These are phyloP conservation scores for Exutisphaerella laricina DNA, from an alignment of 2,329 filamentous ascomycete genomes.

Conservation along the genomic window DNA sequence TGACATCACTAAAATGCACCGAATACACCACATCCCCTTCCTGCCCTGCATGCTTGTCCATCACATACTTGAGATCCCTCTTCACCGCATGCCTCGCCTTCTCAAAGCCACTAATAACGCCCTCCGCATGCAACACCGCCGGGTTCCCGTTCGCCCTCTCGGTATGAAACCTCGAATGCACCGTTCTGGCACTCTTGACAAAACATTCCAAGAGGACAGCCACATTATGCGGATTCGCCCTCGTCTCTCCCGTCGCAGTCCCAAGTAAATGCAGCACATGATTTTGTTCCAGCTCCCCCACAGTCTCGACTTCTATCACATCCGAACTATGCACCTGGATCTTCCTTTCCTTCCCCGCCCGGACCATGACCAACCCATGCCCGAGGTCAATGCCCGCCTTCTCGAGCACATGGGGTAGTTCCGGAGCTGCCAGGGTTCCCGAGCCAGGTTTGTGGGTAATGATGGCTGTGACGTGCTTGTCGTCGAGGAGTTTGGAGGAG, in stretches of 20 bases:
- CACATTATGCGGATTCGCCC: constrained; percentile 25
- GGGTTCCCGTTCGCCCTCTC: constrained; percentile 29
- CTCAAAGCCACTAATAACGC: constrained; percentile 25
- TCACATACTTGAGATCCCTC: constrained; percentile 27
- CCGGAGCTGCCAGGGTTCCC: constrained; percentile 25
- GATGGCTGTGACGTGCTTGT: constrained; percentile 31
- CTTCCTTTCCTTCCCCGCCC: constrained; percentile 25
- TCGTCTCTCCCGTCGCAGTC: constrained; percentile 26
- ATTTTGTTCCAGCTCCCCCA: constrained; percentile 30
- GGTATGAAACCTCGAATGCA: constrained; percentile 29
- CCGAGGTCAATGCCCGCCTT: constrained; percentile 19
- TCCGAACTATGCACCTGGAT: constrained; percentile 22
- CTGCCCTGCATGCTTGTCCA: constrained; percentile 23
- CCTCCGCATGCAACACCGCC: constrained; percentile 26
- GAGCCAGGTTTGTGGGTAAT: constrained; percentile 24
- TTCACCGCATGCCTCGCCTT: constrained; percentile 32
- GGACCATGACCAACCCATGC: constrained; percentile 29
- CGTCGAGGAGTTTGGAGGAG: constrained; percentile 33
- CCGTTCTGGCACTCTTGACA: constrained; percentile 24
- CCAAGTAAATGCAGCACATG: constrained; percentile 31
- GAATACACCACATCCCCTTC: constrained; percentile 27
- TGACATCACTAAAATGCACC: constrained; percentile 34
- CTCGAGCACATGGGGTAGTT: constrained; percentile 26
- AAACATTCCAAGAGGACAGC: constrained; percentile 29
- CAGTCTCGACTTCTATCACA: constrained; percentile 26